Conservation (phyloP, 257 asterid species). For the Solanum tarijense region DNA sequence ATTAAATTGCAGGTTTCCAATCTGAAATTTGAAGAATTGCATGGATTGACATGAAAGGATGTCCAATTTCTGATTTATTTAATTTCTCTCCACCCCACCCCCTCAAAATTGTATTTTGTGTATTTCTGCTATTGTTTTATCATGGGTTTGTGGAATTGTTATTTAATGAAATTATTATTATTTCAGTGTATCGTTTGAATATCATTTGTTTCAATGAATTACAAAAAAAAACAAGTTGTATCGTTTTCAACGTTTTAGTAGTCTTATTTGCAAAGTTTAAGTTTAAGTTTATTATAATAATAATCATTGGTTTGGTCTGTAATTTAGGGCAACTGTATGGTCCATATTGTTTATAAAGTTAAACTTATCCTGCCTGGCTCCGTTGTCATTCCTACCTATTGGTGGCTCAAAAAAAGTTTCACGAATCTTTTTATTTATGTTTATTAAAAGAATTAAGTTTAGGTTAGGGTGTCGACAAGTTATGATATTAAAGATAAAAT, state of each 20-base stretch:
- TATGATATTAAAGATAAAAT: too few relatives aligned
- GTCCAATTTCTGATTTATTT: slow-evolving; percentile 8
- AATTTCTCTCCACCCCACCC: neutral
- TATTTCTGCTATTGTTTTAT: neutral
- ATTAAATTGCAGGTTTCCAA: slow-evolving; percentile 19
- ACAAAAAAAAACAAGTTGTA: neutral
- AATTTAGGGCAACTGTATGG: neutral
- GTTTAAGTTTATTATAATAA: neutral
- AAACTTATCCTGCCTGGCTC: neutral
- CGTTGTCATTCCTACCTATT: too few relatives aligned
- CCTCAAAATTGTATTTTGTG: neutral
- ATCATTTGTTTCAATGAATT: neutral
- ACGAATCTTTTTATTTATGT: too few relatives aligned
- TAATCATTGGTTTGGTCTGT: neutral
- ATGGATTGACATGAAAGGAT: slow-evolving; percentile 34
- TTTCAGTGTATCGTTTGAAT: neutral
- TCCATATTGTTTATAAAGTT: too few relatives aligned
- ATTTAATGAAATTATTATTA: slow-evolving; percentile 6
- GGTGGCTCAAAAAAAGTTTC: too few relatives aligned
- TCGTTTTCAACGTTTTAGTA: neutral
- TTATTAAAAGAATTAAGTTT: too few relatives aligned
- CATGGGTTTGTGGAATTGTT: slow-evolving; percentile 4
- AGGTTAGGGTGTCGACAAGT: neutral
- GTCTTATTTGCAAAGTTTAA: neutral
- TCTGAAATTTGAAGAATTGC: slow-evolving; percentile 5